These are phyloP conservation scores for Cystobasidium tubakii DNA, from an alignment of 768 basidiomycete species.

Conservation along the genomic window DNA sequence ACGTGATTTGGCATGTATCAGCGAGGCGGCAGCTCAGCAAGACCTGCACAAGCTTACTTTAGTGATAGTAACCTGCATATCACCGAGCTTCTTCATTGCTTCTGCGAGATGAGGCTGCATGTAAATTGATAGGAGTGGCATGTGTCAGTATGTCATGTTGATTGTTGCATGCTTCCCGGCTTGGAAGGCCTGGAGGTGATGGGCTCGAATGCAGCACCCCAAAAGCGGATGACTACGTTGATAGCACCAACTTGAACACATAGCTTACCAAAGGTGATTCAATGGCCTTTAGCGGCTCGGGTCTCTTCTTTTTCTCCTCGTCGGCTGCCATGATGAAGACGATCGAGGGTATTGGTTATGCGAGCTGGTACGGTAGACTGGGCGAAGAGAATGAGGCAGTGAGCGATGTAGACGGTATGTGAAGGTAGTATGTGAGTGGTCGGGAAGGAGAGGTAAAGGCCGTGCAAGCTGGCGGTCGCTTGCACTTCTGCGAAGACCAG, in stretches of 20 bases:
- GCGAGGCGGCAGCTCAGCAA: too few relatives aligned
- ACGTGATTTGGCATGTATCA: too few relatives aligned
- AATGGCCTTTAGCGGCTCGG: background rate
- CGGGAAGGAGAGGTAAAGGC: too few relatives aligned
- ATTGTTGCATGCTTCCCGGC: background rate
- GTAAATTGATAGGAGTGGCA: background rate
- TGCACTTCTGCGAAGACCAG: too few relatives aligned
- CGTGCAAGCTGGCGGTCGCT: too few relatives aligned
- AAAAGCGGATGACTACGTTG: too few relatives aligned
- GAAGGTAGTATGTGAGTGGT: too few relatives aligned
- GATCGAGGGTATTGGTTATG: background rate
- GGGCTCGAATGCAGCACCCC: too few relatives aligned
- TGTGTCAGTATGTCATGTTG: background rate
- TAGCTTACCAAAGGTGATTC: constrained; percentile 9
- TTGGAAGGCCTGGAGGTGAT: background rate
- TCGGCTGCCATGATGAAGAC: background rate
- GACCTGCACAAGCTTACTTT: constrained; percentile 3
- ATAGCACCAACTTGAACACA: too few relatives aligned
- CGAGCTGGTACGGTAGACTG: too few relatives aligned
- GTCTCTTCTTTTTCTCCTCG: constrained; percentile 11
- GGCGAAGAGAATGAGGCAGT: too few relatives aligned
- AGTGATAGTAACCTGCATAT: constrained; percentile 21
- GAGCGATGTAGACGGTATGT: too few relatives aligned
- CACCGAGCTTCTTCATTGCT: constrained; percentile 22
- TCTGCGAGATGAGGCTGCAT: background rate